Evolutionary conservation across 495 filamentous ascomycete genomes (phyloP).

Genomic region (Letharia lupina): DNA sequence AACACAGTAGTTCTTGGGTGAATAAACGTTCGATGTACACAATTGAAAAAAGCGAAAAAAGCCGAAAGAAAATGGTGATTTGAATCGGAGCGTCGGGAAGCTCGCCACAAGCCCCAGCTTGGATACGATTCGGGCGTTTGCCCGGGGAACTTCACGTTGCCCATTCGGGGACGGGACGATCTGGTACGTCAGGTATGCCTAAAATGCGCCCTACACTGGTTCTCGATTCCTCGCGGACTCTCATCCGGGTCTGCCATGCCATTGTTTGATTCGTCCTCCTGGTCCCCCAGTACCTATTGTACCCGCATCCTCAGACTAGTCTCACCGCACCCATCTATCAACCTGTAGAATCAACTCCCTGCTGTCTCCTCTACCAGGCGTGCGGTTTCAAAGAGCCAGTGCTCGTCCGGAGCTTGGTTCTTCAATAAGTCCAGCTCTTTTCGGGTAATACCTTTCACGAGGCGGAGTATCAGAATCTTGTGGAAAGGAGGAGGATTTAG

Average conservation of each 20-base stretch:
- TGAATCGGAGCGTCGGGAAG: no score
- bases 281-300: background rate
- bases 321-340: background rate
- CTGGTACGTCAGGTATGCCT: background rate
- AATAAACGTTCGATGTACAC: no score
- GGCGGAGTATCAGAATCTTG: no score
- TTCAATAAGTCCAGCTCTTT: no score
- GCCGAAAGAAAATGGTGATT: no score
- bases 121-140: background rate
- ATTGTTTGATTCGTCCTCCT: background rate
- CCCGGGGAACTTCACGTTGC: background rate
- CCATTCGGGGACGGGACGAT: background rate
- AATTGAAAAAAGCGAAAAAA: no score
- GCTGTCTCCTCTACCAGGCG: no score
- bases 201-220: background rate
- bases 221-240: background rate
- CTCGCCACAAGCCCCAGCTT: background rate
- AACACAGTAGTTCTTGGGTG: no score
- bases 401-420: no score
- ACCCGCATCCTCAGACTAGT: no score
- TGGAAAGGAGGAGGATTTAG: no score
- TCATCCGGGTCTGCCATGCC: background rate
- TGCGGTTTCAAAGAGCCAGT: background rate
- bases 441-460: no score
- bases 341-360: background rate